Percentiles rank a stretch among this genome's conserved stretches.
Evolutionary conservation across 2,329 filamentous ascomycete genomes (phyloP).

Genomic region (Rhynchosporium secalis): DNA sequence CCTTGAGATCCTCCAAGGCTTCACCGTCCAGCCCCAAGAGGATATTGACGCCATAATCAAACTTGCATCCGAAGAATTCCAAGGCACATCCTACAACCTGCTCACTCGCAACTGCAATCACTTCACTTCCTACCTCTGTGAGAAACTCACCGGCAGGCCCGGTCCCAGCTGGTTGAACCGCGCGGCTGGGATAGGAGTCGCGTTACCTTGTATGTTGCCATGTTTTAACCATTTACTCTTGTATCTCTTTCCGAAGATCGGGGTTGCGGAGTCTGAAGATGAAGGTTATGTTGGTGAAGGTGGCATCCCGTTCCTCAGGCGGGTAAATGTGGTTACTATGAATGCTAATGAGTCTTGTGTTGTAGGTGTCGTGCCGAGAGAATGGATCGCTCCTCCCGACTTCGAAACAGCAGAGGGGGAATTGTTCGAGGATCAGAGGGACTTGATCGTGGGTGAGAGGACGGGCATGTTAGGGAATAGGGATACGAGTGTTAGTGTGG

Average conservation of each 20-base stretch:
- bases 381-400: slow-evolving; percentile 80
- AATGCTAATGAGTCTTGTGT: too few relatives aligned
- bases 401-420: slow-evolving; percentile 72
- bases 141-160: slow-evolving; percentile 67
- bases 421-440: slow-evolving; percentile 51
- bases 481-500: slow-evolving; percentile 28
- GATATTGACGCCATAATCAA: slow-evolving; percentile 73
- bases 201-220: slow-evolving; percentile 61
- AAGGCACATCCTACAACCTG: slow-evolving; percentile 76
- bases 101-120: slow-evolving; percentile 87
- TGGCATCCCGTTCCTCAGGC: too few relatives aligned
- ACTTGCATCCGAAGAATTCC: slow-evolving; percentile 68
- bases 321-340: too few relatives aligned
- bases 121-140: slow-evolving; percentile 76
- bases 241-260: too few relatives aligned
- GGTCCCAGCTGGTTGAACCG: slow-evolving; percentile 79
- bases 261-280: too few relatives aligned
- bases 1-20: slow-evolving; percentile 74
- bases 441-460: slow-evolving; percentile 47
- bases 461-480: slow-evolving; percentile 55
- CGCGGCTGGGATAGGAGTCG: slow-evolving; percentile 79
- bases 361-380: slow-evolving; percentile 64
- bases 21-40: slow-evolving; percentile 65
- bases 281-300: too few relatives aligned
- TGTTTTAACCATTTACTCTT: too few relatives aligned